Percentiles rank a stretch among this genome's conserved stretches.
These are phyloP conservation scores for Fusarium sororula DNA, from an alignment of 2,329 filamentous ascomycete genomes.

Conservation along the genomic window DNA sequence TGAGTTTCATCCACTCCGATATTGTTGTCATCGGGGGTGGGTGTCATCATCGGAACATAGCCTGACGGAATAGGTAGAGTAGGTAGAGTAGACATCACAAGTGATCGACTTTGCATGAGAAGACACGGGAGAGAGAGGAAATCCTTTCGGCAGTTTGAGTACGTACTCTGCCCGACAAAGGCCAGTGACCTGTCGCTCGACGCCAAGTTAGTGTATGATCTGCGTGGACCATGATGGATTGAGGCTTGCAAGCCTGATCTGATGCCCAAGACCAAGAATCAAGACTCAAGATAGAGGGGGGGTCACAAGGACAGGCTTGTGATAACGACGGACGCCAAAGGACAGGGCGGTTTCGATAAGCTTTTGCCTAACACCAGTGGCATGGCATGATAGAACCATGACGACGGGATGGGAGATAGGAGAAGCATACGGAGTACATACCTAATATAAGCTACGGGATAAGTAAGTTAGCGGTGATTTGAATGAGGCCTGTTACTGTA, in stretches of 20 bases:
- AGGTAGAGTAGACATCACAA: neutral
- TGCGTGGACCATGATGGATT: neutral
- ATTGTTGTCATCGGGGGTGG: neutral
- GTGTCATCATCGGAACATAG: neutral
- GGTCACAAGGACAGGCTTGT: conserved; percentile 20
- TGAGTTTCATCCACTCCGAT: neutral
- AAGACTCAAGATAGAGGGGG: neutral
- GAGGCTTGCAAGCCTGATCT: conserved; percentile 11
- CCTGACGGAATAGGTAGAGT: neutral
- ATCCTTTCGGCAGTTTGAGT: conserved; percentile 19
- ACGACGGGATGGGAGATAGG: neutral
- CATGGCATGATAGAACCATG: conserved; percentile 14
- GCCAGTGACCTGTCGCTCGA: too few species aligned
- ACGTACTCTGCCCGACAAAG: neutral
- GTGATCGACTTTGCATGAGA: neutral
- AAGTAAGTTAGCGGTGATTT: neutral
- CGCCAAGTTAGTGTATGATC: neutral
- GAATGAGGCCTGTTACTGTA: neutral
- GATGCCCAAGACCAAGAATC: neutral
- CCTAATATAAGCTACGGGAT: neutral
- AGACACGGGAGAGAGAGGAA: neutral
- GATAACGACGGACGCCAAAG: neutral
- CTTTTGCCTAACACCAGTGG: conserved; percentile 8
- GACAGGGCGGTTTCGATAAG: conserved; percentile 6
- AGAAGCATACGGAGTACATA: neutral